phyloP scores from a whole-genome alignment of 768 basidiomycete genomes.

The Pulveroboletus sp. region DNA sequence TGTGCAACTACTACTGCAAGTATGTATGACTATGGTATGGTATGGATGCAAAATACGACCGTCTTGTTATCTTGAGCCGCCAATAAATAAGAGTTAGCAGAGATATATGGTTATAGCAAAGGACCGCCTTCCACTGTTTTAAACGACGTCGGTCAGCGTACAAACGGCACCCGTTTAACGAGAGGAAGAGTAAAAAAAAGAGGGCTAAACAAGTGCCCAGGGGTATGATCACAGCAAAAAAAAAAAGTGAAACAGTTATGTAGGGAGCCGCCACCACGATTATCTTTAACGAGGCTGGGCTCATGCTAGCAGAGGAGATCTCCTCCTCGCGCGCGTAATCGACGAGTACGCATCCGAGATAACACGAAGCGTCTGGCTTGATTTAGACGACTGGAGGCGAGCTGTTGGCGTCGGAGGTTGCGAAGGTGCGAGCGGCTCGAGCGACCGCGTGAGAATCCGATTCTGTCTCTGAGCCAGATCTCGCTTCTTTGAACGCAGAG shows the following conservation, averaged over 20 bases:
- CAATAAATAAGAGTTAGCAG: not conserved
- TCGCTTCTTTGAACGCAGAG: slow-evolving; percentile 16
- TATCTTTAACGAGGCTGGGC: too few relatives aligned
- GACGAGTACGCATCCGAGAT: slow-evolving; percentile 25
- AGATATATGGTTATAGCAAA: not conserved
- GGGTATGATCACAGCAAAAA: not conserved
- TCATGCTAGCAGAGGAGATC: slow-evolving; percentile 9
- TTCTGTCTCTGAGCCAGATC: slow-evolving; percentile 19
- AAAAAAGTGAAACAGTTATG: not conserved
- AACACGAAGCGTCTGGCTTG: slow-evolving; percentile 22
- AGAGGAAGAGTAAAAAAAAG: not conserved
- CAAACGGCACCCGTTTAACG: not conserved
- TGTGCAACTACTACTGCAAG: too few relatives aligned
- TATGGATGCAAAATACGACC: too few relatives aligned
- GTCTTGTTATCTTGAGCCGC: too few relatives aligned
- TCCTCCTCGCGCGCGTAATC: slow-evolving; percentile 15
- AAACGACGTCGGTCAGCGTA: not conserved
- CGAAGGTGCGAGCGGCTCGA: not conserved
- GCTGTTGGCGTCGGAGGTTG: slow-evolving; percentile 3
- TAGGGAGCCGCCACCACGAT: too few relatives aligned
- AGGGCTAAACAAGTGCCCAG: not conserved
- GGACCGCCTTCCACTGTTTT: not conserved
- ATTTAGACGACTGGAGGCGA: slow-evolving; percentile 8
- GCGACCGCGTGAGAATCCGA: slow-evolving; percentile 1
- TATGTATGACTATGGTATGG: too few relatives aligned